A percentile compares a stretch with the other conserved stretches of the same genome.
These are phyloP conservation scores for Tuber microsphaerosporum DNA, from an alignment of 495 filamentous ascomycete genomes.

Conservation along the genomic window DNA sequence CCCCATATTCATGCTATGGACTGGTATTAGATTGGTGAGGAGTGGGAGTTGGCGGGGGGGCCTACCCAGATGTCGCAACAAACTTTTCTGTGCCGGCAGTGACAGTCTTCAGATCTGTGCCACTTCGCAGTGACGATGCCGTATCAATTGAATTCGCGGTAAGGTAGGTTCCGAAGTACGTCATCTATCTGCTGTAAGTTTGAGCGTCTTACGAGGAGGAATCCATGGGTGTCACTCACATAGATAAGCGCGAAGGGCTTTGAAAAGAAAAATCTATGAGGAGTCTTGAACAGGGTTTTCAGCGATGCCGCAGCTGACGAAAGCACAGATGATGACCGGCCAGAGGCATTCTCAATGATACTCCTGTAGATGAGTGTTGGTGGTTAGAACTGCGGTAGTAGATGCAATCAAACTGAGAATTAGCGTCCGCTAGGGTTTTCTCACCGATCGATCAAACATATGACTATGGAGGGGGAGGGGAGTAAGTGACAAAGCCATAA, in stretches of 20 bases:
- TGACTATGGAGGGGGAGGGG: constrained; percentile 45
- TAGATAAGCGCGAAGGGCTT: constrained; percentile 83
- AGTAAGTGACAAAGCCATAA: background rate
- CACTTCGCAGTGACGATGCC: constrained; percentile 47
- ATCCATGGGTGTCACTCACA: constrained; percentile 19
- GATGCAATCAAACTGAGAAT: constrained; percentile 1
- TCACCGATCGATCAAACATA: constrained; percentile 87
- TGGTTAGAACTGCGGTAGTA: background rate
- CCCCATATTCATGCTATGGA: constrained; percentile 66
- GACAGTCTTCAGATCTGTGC: constrained; percentile 44
- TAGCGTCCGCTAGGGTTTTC: constrained; percentile 24
- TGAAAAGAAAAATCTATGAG: constrained; percentile 64
- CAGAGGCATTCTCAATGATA: constrained; percentile 93
- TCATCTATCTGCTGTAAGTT: constrained; percentile 42
- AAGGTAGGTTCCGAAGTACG: constrained; percentile 87
- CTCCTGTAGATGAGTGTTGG: constrained; percentile 51
- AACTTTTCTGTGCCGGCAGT: constrained; percentile 77
- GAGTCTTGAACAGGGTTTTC: constrained; percentile 57
- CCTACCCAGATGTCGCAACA: constrained; percentile 55
- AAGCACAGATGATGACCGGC: constrained; percentile 58
- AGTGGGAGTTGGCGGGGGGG: background rate
- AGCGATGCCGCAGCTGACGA: constrained; percentile 60
- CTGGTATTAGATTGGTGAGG: constrained; percentile 28
- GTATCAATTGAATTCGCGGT: constrained; percentile 89
- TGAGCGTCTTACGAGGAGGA: background rate